Percentiles rank a stretch among this genome's conserved stretches.
These are phyloP conservation scores for Aschersonia sp. DNA, from an alignment of 2,329 filamentous ascomycete species.

Conservation along the genomic window DNA sequence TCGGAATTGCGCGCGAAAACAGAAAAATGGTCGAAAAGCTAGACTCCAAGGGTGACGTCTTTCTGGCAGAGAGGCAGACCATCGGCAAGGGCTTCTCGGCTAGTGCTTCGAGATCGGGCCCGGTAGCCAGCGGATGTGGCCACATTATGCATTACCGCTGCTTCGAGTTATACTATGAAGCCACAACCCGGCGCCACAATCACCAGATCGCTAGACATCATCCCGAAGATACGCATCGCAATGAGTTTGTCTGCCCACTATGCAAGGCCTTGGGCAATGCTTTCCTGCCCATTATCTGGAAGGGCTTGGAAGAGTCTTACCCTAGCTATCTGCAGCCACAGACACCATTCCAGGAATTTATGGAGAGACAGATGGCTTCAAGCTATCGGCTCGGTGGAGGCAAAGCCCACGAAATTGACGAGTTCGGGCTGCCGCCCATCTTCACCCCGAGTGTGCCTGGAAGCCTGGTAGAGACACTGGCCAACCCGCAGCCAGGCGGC, in stretches of 20 bases:
- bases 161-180: conserved; percentile 82
- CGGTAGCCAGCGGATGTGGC: conserved; percentile 81
- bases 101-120: conserved; percentile 51
- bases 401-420: conserved; percentile 20
- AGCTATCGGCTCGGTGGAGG: conserved; percentile 25
- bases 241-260: conserved; percentile 91
- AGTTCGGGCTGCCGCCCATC: conserved; percentile 14
- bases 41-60: conserved; percentile 54
- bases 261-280: conserved; percentile 95
- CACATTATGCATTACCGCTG: conserved; percentile 98
- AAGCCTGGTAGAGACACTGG: conserved; percentile 20
- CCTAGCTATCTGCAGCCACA: conserved; percentile 54
- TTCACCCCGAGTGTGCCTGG: conserved; percentile 22
- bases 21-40: conserved; percentile 63
- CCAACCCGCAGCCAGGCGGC: conserved; percentile 20
- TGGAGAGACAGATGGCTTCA: conserved; percentile 41
- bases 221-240: conserved; percentile 62
- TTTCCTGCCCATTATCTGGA: conserved; percentile 93
- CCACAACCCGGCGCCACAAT: conserved; percentile 68
- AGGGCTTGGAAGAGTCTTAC: conserved; percentile 73
- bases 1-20: conserved; percentile 84
- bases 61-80: conserved; percentile 62
- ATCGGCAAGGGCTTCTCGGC: conserved; percentile 82
- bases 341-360: conserved; percentile 51
- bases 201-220: conserved; percentile 93